Percentiles rank a stretch among this genome's conserved stretches.
Evolutionary conservation across 2,329 filamentous ascomycete genomes (phyloP).

Genomic region (Phyllachora maydis): DNA sequence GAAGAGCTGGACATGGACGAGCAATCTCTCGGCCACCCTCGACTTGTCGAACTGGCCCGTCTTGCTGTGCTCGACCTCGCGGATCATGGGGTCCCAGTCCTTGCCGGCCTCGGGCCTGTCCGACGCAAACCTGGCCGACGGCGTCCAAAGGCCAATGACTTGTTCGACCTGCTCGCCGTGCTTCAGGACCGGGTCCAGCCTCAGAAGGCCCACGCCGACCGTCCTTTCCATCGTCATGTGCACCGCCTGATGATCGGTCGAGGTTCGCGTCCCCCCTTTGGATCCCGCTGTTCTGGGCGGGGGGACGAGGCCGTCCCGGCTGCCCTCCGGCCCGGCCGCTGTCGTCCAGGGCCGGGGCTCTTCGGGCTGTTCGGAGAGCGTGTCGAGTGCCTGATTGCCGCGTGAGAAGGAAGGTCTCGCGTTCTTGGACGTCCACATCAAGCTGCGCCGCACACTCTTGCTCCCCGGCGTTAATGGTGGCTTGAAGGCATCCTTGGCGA

Average conservation of each 20-base stretch:
- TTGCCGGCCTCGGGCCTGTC: constrained; percentile 37
- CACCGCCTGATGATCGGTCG: constrained; percentile 11
- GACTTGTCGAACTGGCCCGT: constrained; percentile 60
- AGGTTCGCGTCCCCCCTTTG: constrained; percentile 14
- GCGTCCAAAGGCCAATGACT: constrained; percentile 58
- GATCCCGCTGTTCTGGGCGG: constrained; percentile 39
- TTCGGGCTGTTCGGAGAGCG: constrained; percentile 31
- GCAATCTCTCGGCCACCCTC: constrained; percentile 51
- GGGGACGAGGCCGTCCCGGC: constrained; percentile 21
- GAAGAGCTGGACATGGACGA: constrained; percentile 64
- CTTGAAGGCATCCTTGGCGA: constrained; percentile 21
- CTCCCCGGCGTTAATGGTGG: constrained; percentile 25
- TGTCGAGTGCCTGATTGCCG: constrained; percentile 28
- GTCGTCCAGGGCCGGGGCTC: constrained; percentile 13
- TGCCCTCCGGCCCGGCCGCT: constrained; percentile 15
- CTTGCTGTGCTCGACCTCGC: constrained; percentile 50
- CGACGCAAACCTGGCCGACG: constrained; percentile 27
- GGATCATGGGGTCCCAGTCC: constrained; percentile 54
- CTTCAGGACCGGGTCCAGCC: constrained; percentile 55
- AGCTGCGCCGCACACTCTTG: constrained; percentile 36
- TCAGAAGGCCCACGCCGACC: constrained; percentile 58
- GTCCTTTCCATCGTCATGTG: constrained; percentile 40
- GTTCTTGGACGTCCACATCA: constrained; percentile 49
- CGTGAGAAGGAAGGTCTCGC: constrained; percentile 34
- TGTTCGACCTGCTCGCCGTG: constrained; percentile 54